These are phyloP conservation scores for Cyclotella cryptica DNA, from an alignment of 108 stramenopile species.

Conservation along the genomic window DNA sequence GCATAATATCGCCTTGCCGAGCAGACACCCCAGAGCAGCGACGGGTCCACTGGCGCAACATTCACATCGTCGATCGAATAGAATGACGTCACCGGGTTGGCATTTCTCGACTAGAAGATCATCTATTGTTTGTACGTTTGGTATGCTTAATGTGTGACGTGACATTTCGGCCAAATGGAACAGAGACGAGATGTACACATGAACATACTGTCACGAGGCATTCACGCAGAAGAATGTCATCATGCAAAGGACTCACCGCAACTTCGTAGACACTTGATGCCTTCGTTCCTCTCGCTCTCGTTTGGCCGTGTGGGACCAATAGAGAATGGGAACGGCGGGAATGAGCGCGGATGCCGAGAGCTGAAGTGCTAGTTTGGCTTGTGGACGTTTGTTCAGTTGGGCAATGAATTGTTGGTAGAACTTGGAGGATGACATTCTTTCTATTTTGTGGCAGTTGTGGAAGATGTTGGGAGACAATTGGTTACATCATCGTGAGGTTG, in stretches of 20 bases:
- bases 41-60: slow-evolving; percentile 73
- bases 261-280: slow-evolving; percentile 43
- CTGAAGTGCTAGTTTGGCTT: slow-evolving; percentile 43
- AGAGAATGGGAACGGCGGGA: slow-evolving; percentile 45
- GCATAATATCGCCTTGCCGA: slow-evolving; percentile 68
- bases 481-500: too few species aligned
- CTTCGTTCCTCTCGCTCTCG: slow-evolving; percentile 35
- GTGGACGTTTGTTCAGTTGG: slow-evolving; percentile 27
- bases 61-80: slow-evolving; percentile 87
- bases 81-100: slow-evolving; percentile 81
- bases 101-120: slow-evolving; percentile 85
- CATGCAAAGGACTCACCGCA: slow-evolving; percentile 30
- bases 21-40: slow-evolving; percentile 74
- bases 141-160: slow-evolving; percentile 48
- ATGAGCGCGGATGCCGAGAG: slow-evolving; percentile 42
- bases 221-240: slow-evolving; percentile 4
- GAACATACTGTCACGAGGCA: too few species aligned
- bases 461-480: too few species aligned
- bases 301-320: slow-evolving; percentile 41
- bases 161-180: background rate
- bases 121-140: slow-evolving; percentile 85
- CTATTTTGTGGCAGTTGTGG: background rate
- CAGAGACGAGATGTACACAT: too few species aligned
- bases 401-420: slow-evolving; percentile 15
- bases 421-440: background rate